Evolutionary conservation across 345 rosid genomes (phyloP).

Genomic region (Gossypium turneri): DNA sequence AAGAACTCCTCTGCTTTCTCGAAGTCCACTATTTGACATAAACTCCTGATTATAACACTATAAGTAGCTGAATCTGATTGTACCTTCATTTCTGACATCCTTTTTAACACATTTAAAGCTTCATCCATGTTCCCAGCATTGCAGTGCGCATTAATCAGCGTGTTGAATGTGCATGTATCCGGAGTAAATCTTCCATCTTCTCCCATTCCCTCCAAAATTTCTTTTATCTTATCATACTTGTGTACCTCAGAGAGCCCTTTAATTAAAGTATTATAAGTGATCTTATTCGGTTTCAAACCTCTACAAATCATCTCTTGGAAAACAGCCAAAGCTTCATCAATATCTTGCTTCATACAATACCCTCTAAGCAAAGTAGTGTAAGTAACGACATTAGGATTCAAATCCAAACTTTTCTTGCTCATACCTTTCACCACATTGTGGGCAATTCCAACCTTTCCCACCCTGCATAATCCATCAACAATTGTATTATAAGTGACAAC

Average conservation of each 20-base stretch:
- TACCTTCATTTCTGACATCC: constrained; percentile 44
- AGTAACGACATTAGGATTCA: constrained; percentile 62
- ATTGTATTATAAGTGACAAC: constrained; percentile 69
- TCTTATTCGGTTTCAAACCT: constrained; percentile 54
- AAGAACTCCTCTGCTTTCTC: constrained; percentile 59
- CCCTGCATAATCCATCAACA: constrained; percentile 78
- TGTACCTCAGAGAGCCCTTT: constrained; percentile 67
- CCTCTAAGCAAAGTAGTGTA: constrained; percentile 84
- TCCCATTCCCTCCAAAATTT: constrained; percentile 36
- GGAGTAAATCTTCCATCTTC: constrained; percentile 44
- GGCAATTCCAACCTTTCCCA: constrained; percentile 70
- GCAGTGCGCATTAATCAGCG: constrained; percentile 62
- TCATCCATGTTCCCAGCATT: constrained; percentile 53
- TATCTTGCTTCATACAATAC: constrained; percentile 61
- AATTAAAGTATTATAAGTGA: constrained; percentile 67
- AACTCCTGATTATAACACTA: constrained; percentile 59
- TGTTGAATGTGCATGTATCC: constrained; percentile 74
- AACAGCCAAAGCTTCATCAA: constrained; percentile 57
- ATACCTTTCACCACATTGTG: constrained; percentile 70
- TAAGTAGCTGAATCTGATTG: constrained; percentile 76
- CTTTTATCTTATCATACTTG: constrained; percentile 55
- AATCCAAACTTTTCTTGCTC: constrained; percentile 37
- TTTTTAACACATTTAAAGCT: constrained; percentile 50
- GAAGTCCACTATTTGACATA: constrained; percentile 56
- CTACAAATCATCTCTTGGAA: constrained; percentile 46